A percentile compares a stretch with the other conserved stretches of the same genome.
phyloP scores from a whole-genome alignment of 352 stramenopile species.

The Pythium aphanidermatum region DNA sequence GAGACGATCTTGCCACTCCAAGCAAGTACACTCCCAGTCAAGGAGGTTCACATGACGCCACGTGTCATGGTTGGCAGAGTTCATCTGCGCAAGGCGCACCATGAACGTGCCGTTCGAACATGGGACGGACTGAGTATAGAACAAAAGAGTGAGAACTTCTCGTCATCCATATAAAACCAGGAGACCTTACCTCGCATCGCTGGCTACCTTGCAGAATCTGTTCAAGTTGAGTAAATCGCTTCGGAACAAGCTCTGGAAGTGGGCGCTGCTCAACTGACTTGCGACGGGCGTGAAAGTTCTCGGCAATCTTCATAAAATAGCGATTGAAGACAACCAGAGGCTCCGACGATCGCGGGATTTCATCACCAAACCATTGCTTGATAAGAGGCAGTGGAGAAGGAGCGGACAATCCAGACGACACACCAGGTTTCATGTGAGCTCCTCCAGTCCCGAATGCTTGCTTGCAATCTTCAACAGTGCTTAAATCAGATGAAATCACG shows the following conservation, averaged over 20 bases:
- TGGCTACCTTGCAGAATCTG: conserved; percentile 68
- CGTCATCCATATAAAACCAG: not conserved
- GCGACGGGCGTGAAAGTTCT: conserved; percentile 64
- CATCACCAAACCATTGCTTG: conserved; percentile 56
- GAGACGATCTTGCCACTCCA: conserved; percentile 74
- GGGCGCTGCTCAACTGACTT: conserved; percentile 46
- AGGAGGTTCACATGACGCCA: conserved; percentile 75
- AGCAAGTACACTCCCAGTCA: conserved; percentile 72
- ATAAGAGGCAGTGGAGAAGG: conserved; percentile 15
- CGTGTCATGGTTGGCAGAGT: conserved; percentile 48
- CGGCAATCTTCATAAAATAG: conserved; percentile 68
- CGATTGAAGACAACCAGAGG: conserved; percentile 56
- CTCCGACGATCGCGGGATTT: conserved; percentile 52
- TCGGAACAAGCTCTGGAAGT: conserved; percentile 52
- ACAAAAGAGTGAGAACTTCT: not conserved
- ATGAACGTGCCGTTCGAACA: conserved; percentile 77
- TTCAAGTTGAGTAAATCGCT: conserved; percentile 55
- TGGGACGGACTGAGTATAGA: conserved; percentile 48
- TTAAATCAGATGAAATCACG: conserved; percentile 59
- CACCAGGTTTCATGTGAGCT: not conserved
- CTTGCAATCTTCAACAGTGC: conserved; percentile 13
- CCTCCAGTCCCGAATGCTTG: not conserved
- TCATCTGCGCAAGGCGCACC: conserved; percentile 55
- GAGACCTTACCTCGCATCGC: conserved; percentile 57
- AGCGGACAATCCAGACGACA: not conserved